Evolutionary conservation across 306 rosid genomes (phyloP), one percentile per base, ranked within the genome.

Genomic region (Lagenaria siceraria): DNA sequence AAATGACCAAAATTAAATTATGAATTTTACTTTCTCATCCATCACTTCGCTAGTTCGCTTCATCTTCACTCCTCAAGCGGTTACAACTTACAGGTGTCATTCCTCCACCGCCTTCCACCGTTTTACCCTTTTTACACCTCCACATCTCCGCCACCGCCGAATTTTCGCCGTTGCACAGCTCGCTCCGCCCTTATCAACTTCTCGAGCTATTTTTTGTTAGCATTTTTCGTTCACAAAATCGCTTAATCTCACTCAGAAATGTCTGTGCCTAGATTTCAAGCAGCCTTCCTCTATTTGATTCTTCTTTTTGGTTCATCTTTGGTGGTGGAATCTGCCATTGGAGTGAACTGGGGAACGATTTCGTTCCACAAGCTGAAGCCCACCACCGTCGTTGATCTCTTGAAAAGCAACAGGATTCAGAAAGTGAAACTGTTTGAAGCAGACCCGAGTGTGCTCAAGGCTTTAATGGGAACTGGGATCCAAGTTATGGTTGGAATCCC

Each of bases 391-490:
- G 99, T 95, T 70, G 84, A 85, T 87, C 97, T 95, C 51, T 78
- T 92, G 72, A 87, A 90, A 74, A 79, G 77, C 0, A 95, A 95
- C 76, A 89, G 79, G 83, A 85, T 95, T 76, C 78, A 80, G 8
- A 95, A 84, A 82, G 99, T 95, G 48, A 95, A 95, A 87, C 87
- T 95, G 36, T 95, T 95, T 74, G 97, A 92, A 27, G 93, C 97
- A 1, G 99, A 95, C 81, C 72, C 86, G 72, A 91, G 58, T 82
- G 84, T 51, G 14, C 80, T 95, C 2, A 81, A 5, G 71, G 87
- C 93, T 24, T 86, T 95, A 6, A 86, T 75, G 86, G 97, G 97
- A 9, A 87, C 82, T 84, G 89, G 87, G 80, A 87, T 95, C 83
- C 88, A 95, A 78, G 93, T 90, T 4, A 89, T 92, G 97, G 82